Base-by-base conservation (phyloP, 352 stramenopile species). In the Globisporangium abappressorium region DNA sequence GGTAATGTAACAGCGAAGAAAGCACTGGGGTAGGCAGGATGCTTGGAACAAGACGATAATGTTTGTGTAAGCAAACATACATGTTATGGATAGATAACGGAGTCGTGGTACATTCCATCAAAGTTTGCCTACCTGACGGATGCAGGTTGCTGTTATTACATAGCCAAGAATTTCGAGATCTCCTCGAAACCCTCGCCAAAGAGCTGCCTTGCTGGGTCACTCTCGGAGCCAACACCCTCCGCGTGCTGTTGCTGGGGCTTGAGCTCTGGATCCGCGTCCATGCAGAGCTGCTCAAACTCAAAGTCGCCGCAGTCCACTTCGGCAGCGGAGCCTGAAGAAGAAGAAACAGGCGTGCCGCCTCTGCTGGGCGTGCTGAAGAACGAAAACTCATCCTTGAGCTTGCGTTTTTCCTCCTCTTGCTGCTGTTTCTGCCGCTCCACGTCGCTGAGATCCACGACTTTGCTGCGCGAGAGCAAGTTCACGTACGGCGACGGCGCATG, bases 201-300 rank as follows among this genome's bases (percentile, higher is more conserved):
- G 14, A 91, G 57, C 26, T 82, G 70, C 4, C 43, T 69, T 15
- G 61, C 54, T 33, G 68, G 57, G n/a, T 76, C 70, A 36, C 38
- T 36, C 0, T 59, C 36, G 3, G 55, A 57, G 20, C 68, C 46
- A 12, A 6, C 24, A 47, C 28, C n/a, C 15, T 56, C 20, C 28
- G n/a, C 8, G 11, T 49, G 24, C 15, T 57, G 36, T 14, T 43
- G 36, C 46, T 28, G 18, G 6, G 77, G 66, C 41, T 79, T 78
- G 4, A 95, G 71, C n/a, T 94, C 84, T 4, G 86, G 81, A 62
- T 96, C 88, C 7, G 85, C 86, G 66, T 92, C 78, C 66, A 87
- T 71, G 60, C 85, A 96, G 6, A 96, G 76, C 62, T 91, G 81
- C 28, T 94, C 84, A 59, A 96, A 96, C 49, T 93, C 80, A 43